A percentile compares a stretch with the other conserved stretches of the same genome.
These are phyloP conservation scores for Begonia peltatifolia DNA, from an alignment of 306 rosid genomes.

Conservation along the genomic window DNA sequence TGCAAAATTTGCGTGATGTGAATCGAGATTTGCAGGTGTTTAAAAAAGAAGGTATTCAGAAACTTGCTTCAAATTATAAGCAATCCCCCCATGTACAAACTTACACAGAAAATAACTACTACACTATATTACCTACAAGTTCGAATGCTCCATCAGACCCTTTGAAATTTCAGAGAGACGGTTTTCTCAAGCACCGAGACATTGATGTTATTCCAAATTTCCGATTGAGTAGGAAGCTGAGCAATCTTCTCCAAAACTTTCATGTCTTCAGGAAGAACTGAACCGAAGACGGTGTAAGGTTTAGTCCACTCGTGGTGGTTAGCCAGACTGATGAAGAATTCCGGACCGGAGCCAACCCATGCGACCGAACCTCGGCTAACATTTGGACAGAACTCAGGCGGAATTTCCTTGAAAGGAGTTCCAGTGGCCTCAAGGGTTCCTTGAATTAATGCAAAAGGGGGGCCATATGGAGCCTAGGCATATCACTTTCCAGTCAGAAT, in stretches of 20 bases:
- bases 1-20: no score
- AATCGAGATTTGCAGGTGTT: no score
- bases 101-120: no score
- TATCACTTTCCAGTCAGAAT: no score
- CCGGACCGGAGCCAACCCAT: constrained; percentile 85
- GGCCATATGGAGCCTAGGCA: constrained; percentile 58
- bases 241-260: constrained; percentile 58
- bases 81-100: no score
- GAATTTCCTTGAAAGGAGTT: constrained; percentile 38
- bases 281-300: constrained; percentile 78
- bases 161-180: constrained; percentile 33
- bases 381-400: constrained; percentile 53
- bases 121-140: no score
- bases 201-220: constrained; percentile 73
- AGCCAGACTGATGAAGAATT: constrained; percentile 73
- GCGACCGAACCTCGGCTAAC: constrained; percentile 77
- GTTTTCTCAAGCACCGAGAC: constrained; percentile 62
- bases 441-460: constrained; percentile 77
- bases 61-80: no score
- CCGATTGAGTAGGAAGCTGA: constrained; percentile 45
- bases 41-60: no score
- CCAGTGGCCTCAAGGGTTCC: constrained; percentile 76
- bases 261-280: constrained; percentile 85
- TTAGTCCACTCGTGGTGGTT: constrained; percentile 77
- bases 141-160: constrained; percentile 22